Evolutionary conservation across 2,329 filamentous ascomycete species (phyloP).

Genomic region (Curvularia spicifera): DNA sequence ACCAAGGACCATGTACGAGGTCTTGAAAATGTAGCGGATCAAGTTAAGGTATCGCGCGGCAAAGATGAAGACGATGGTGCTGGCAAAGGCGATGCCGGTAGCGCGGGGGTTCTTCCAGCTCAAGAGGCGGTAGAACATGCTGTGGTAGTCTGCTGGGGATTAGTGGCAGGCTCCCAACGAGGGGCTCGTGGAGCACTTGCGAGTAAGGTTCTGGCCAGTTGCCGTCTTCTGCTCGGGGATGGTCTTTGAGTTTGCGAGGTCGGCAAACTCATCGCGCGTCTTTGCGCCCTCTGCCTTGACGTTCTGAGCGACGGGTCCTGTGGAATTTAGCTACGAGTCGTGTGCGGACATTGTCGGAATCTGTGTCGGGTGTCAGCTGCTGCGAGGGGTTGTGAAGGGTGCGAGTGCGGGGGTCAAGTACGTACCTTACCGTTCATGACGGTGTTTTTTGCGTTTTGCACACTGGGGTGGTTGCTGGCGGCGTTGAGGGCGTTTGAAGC

Average conservation of each 20-base stretch:
- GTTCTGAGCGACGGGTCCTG: slow-evolving; percentile 63
- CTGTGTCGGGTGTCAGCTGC: slow-evolving; percentile 43
- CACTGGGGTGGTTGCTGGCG: slow-evolving; percentile 57
- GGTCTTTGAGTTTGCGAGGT: slow-evolving; percentile 61
- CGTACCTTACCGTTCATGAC: slow-evolving; percentile 55
- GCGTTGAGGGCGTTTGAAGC: slow-evolving; percentile 57
- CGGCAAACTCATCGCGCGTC: slow-evolving; percentile 64
- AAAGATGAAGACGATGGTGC: slow-evolving; percentile 65
- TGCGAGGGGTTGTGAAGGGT: slow-evolving; percentile 15
- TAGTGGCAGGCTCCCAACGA: slow-evolving; percentile 12
- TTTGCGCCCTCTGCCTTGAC: slow-evolving; percentile 63
- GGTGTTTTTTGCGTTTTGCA: slow-evolving; percentile 54
- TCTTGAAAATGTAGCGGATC: slow-evolving; percentile 67
- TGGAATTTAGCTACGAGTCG: slow-evolving; percentile 34
- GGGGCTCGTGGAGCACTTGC: slow-evolving; percentile 48
- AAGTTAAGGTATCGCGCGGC: slow-evolving; percentile 68
- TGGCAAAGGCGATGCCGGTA: slow-evolving; percentile 65
- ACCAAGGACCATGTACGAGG: slow-evolving; percentile 64
- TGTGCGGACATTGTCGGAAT: slow-evolving; percentile 25
- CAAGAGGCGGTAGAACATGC: slow-evolving; percentile 69
- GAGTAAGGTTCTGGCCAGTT: slow-evolving; percentile 68
- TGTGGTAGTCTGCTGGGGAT: slow-evolving; percentile 63
- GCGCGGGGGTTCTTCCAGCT: slow-evolving; percentile 72
- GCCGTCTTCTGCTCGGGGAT: slow-evolving; percentile 62
- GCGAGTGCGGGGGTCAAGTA: slow-evolving; percentile 18